Evolutionary conservation across 345 rosid genomes (phyloP).

Genomic region (Citrus sinensis): DNA sequence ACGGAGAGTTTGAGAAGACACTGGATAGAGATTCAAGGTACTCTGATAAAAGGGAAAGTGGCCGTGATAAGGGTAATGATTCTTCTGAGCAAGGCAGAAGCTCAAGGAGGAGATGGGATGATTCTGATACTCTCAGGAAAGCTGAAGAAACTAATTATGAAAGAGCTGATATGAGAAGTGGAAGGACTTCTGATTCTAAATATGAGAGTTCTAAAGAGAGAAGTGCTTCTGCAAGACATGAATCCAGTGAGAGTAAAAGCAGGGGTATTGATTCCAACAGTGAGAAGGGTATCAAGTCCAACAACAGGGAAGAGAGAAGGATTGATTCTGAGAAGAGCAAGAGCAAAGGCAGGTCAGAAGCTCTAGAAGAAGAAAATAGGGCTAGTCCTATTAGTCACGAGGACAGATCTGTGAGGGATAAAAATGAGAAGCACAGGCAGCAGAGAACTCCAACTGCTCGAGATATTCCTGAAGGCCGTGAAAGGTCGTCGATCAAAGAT

Average conservation of each 20-base stretch:
- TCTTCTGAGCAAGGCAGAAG: slow-evolving; percentile 54
- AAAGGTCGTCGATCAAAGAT: slow-evolving; percentile 45
- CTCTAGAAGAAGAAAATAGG: slow-evolving; percentile 59
- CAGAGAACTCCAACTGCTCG: slow-evolving; percentile 48
- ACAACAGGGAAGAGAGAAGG: slow-evolving; percentile 65
- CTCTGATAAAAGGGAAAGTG: slow-evolving; percentile 66
- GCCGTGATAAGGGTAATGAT: slow-evolving; percentile 69
- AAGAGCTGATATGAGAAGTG: slow-evolving; percentile 49
- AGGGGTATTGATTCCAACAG: slow-evolving; percentile 39
- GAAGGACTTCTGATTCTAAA: slow-evolving; percentile 62
- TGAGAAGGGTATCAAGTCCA: slow-evolving; percentile 58
- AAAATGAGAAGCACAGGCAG: slow-evolving; percentile 50
- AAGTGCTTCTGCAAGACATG: slow-evolving; percentile 42
- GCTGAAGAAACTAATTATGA: slow-evolving; percentile 50
- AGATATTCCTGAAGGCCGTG: slow-evolving; percentile 54
- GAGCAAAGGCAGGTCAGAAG: slow-evolving; percentile 52
- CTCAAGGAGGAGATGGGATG: slow-evolving; percentile 92
- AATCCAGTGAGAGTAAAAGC: slow-evolving; percentile 53
- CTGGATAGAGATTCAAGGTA: slow-evolving; percentile 56
- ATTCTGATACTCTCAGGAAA: slow-evolving; percentile 43
- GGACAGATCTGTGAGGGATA: slow-evolving; percentile 50
- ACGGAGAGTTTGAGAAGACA: slow-evolving; percentile 47
- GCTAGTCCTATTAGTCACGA: slow-evolving; percentile 53
- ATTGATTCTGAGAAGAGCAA: slow-evolving; percentile 48
- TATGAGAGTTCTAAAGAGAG: slow-evolving; percentile 53